phyloP scores from a whole-genome alignment of 2,329 filamentous ascomycete genomes.

The Endoconidiophora polonica region DNA sequence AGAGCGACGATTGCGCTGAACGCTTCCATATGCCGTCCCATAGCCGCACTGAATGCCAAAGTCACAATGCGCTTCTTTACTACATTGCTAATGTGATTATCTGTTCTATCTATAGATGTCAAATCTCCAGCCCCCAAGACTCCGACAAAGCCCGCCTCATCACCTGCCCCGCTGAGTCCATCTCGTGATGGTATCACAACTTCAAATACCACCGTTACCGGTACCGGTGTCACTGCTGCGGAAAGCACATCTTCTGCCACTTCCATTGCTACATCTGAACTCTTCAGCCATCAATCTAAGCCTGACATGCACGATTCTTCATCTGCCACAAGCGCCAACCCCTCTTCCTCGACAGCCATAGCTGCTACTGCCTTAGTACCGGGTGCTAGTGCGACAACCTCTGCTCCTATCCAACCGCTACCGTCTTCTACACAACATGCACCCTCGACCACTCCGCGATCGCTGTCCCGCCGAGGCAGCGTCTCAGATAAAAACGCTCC shows the following conservation, averaged over 20 bases:
- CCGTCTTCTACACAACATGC: constrained; percentile 15
- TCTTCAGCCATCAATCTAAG: background rate
- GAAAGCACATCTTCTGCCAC: background rate
- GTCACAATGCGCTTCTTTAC: no score
- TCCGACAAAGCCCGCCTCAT: background rate
- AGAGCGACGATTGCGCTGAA: no score
- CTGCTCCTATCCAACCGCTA: constrained; percentile 12
- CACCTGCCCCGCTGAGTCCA: background rate
- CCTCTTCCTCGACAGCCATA: constrained; percentile 1
- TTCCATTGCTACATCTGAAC: background rate
- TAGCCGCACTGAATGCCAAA: no score
- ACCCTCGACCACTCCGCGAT: constrained; percentile 11
- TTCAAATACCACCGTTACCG: background rate
- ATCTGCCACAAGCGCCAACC: background rate
- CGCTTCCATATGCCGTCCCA: no score
- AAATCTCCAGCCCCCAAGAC: constrained; percentile 1
- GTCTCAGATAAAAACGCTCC: constrained; percentile 4
- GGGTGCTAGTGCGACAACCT: background rate
- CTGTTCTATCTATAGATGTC: background rate
- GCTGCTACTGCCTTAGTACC: background rate
- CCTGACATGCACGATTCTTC: background rate
- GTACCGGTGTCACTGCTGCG: background rate
- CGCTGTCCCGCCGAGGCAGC: constrained; percentile 15
- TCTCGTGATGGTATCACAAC: background rate
- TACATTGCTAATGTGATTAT: background rate